phyloP scores from a whole-genome alignment of 805 yeast species.

The Ascoidea rubescens region DNA sequence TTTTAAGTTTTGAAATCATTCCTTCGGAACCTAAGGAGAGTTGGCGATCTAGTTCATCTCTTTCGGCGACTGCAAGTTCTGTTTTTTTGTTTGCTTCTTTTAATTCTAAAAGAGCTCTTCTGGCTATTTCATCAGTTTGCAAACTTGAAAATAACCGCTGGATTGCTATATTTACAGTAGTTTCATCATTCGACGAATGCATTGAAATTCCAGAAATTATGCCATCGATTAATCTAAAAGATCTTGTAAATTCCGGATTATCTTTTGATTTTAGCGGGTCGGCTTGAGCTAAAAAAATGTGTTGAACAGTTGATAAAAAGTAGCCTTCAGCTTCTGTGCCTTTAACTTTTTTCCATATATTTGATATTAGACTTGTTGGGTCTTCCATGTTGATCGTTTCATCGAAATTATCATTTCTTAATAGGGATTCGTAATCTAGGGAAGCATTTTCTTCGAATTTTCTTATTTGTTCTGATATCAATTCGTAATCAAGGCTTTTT shows the following conservation, averaged over 20 bases:
- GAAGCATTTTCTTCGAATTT: slow-evolving; percentile 10
- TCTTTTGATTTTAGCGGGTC: slow-evolving; percentile 35
- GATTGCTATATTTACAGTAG: slow-evolving; percentile 50
- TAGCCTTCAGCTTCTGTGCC: slow-evolving; percentile 47
- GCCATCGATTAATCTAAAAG: slow-evolving; percentile 40
- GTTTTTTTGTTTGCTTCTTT: slow-evolving; percentile 27
- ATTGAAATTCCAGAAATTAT: slow-evolving; percentile 39
- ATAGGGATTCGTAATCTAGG: slow-evolving; percentile 6
- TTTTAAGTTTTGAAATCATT: slow-evolving; percentile 38
- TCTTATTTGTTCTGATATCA: slow-evolving; percentile 15
- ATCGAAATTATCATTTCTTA: slow-evolving; percentile 22
- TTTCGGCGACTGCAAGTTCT: slow-evolving; percentile 29
- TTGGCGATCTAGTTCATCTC: slow-evolving; percentile 38
- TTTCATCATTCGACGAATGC: slow-evolving; percentile 25
- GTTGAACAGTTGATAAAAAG: slow-evolving; percentile 52
- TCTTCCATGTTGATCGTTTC: slow-evolving; percentile 47
- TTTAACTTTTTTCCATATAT: slow-evolving; percentile 42
- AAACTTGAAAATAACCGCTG: slow-evolving; percentile 48
- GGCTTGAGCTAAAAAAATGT: slow-evolving; percentile 35
- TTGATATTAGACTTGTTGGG: slow-evolving; percentile 54
- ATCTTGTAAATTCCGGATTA: slow-evolving; percentile 29
- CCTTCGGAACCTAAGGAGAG: slow-evolving; percentile 53
- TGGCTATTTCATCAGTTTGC: slow-evolving; percentile 65
- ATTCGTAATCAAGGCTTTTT: slow-evolving; percentile 26
- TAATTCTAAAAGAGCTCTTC: slow-evolving; percentile 42